A percentile compares a stretch with the other conserved stretches of the same genome.
These are phyloP conservation scores for Xylaria telfairii DNA, from an alignment of 495 filamentous ascomycete species.

Conservation along the genomic window DNA sequence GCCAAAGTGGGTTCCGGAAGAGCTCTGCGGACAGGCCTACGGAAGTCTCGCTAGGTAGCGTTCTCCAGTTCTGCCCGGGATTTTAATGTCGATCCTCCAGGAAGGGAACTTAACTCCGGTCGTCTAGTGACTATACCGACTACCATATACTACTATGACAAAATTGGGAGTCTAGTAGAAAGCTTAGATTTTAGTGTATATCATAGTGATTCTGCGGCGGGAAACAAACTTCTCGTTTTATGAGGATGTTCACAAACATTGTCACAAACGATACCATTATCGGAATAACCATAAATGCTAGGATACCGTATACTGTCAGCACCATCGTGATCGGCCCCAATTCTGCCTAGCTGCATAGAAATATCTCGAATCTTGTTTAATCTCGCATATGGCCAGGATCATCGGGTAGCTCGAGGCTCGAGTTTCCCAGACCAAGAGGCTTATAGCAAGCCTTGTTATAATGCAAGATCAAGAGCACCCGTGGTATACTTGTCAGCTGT, in stretches of 20 bases:
- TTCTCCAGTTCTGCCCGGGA: conserved; percentile 3
- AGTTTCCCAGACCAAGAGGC: not conserved
- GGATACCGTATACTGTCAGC: not conserved
- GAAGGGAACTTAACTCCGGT: not conserved
- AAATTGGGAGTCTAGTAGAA: conserved; percentile 1
- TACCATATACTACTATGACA: conserved; percentile 1
- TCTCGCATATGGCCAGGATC: not conserved
- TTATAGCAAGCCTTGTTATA: not conserved
- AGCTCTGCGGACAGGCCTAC: not conserved
- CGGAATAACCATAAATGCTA: not conserved
- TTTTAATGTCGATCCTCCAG: conserved; percentile 12
- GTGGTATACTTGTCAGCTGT: not conserved
- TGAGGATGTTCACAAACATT: conserved; percentile 14
- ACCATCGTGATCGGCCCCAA: not conserved
- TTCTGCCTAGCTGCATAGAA: not conserved
- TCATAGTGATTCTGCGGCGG: not conserved
- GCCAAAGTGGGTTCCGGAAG: not conserved
- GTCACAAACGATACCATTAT: not conserved
- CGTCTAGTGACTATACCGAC: not conserved
- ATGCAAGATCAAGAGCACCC: conserved; percentile 2
- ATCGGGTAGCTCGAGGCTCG: not conserved
- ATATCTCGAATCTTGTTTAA: not conserved
- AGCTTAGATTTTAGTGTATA: not conserved
- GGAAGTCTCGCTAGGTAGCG: not conserved
- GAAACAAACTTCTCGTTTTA: not conserved